A percentile compares a stretch with the other conserved stretches of the same genome.
Evolutionary conservation across 2,329 filamentous ascomycete genomes (phyloP).

Genomic region (Plenodomus tracheiphilus): DNA sequence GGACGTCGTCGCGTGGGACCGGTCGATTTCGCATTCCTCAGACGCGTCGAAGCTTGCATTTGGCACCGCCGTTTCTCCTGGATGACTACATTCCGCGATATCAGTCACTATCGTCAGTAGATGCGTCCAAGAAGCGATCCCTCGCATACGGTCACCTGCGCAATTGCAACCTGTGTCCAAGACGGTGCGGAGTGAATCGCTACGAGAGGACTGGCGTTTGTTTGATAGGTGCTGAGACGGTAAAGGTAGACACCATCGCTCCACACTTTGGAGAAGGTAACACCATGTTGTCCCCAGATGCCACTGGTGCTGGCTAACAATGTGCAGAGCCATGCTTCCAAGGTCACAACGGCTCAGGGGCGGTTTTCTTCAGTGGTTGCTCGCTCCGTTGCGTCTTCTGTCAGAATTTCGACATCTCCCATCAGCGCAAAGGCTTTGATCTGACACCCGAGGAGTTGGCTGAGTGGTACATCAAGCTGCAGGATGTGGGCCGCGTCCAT

Average conservation of each 20-base stretch:
- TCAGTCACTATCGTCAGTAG: conserved; percentile 66
- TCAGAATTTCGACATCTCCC: conserved; percentile 76
- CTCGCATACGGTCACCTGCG: conserved; percentile 73
- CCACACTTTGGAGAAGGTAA: conserved; percentile 76
- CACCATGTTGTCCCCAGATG: not conserved
- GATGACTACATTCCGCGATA: conserved; percentile 75
- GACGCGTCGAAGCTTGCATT: conserved; percentile 48
- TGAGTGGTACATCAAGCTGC: conserved; percentile 82
- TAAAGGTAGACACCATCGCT: conserved; percentile 81
- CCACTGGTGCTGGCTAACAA: not conserved
- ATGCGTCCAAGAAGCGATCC: conserved; percentile 74
- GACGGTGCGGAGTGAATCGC: conserved; percentile 78
- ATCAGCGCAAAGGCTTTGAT: conserved; percentile 79
- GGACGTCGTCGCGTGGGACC: not conserved
- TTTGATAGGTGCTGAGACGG: conserved; percentile 71
- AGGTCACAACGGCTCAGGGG: conserved; percentile 77
- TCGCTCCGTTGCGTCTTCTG: conserved; percentile 69
- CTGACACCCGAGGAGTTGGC: conserved; percentile 77
- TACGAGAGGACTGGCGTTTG: conserved; percentile 78
- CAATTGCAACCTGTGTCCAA: conserved; percentile 81
- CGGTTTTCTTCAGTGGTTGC: conserved; percentile 80
- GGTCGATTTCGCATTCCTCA: not conserved
- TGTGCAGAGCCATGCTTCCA: conserved; percentile 71
- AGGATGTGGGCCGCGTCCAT: conserved; percentile 78
- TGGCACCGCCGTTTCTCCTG: conserved; percentile 69